Conservation (phyloP, 2,329 filamentous ascomycete genomes). For the Arthroderma sp. region DNA sequence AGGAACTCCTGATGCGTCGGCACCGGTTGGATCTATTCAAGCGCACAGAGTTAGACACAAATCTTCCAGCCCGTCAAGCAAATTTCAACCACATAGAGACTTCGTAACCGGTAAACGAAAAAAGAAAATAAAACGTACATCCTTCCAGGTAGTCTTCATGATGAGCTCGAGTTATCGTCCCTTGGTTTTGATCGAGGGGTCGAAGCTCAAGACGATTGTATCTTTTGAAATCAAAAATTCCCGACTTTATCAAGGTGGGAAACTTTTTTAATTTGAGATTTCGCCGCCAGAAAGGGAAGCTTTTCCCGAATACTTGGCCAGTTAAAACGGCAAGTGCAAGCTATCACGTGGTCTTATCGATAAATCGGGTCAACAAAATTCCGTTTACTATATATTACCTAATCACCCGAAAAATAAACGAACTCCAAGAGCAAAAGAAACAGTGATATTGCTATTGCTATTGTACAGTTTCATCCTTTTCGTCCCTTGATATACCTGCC, state of each 20-base stretch:
- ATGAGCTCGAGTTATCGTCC: slow-evolving; percentile 16
- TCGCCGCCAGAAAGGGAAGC: slow-evolving; percentile 12
- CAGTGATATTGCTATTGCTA: slow-evolving; percentile 3
- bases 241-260: slow-evolving; percentile 3
- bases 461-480: background rate
- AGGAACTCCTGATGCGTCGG: slow-evolving; percentile 92
- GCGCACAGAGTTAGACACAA: slow-evolving; percentile 1
- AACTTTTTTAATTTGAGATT: background rate
- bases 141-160: slow-evolving; percentile 52
- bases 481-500: background rate
- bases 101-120: slow-evolving; percentile 28
- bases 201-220: background rate
- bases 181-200: background rate
- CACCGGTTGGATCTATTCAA: slow-evolving; percentile 70
- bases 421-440: background rate
- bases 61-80: background rate
- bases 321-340: slow-evolving; percentile 7
- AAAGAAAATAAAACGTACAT: slow-evolving; percentile 27
- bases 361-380: background rate
- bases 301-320: slow-evolving; percentile 17
- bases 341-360: background rate
- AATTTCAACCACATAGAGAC: slow-evolving; percentile 19
- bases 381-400: background rate
- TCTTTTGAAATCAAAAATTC: slow-evolving; percentile 1
- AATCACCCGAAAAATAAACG: too few relatives aligned